These are phyloP conservation scores for Grigorovia humatica DNA, from an alignment of 805 yeast genomes.

Conservation along the genomic window DNA sequence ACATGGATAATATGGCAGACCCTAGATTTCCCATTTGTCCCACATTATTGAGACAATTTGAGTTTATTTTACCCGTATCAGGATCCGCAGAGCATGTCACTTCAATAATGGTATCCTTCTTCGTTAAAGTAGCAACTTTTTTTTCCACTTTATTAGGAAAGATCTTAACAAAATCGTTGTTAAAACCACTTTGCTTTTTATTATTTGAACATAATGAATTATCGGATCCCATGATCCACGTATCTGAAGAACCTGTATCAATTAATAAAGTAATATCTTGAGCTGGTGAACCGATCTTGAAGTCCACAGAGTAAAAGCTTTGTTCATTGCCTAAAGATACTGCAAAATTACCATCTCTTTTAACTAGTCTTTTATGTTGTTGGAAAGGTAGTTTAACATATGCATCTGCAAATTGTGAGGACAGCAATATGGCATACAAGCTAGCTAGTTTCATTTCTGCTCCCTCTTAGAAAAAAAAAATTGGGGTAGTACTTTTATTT, in stretches of 20 bases:
- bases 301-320: slow-evolving; percentile 36
- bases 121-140: background rate
- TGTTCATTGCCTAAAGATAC: slow-evolving; percentile 28
- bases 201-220: slow-evolving; percentile 27
- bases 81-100: background rate
- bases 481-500: no score
- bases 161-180: background rate
- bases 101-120: background rate
- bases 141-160: background rate
- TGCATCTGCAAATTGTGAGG: background rate
- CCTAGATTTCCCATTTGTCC: background rate
- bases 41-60: background rate
- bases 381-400: slow-evolving; percentile 14
- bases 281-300: slow-evolving; percentile 46
- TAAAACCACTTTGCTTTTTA: background rate
- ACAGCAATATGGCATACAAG: background rate
- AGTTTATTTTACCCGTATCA: background rate
- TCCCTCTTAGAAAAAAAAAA: no score
- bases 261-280: slow-evolving; percentile 45
- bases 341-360: slow-evolving; percentile 8
- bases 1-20: background rate
- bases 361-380: slow-evolving; percentile 6
- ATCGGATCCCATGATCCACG: slow-evolving; percentile 38
- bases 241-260: slow-evolving; percentile 70
- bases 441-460: background rate